Evolutionary conservation across 257 asterid species (phyloP), one percentile per base, ranked within the genome.

Genomic region (Petunia secreta): DNA sequence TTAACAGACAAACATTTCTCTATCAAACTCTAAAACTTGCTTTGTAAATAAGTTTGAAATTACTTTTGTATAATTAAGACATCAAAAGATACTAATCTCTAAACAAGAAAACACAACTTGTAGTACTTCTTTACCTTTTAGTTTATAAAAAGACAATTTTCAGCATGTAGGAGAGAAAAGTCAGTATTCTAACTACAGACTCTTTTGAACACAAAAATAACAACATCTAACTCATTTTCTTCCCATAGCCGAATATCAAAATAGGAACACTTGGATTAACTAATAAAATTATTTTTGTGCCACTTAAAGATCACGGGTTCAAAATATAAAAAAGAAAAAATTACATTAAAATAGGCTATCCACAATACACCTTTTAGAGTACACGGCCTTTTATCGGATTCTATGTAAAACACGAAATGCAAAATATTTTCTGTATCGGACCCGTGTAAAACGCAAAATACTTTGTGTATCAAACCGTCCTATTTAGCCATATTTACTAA

Each of bases 161-260:
- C 8, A 62, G 78, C 78, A 73, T 11, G 4, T 34, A 10, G 0
- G 0, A 69, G 16, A 36, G 62, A 73, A 50, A 34, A 73, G 77
- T 71, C 62, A 50, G 48, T 50, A 25, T 73, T 34, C 59, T 52
- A 4, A 79, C 60, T 69, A 79, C 67, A 39, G 79, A 41, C 81
- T 64, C 81, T 75, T 14, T 79, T 78, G 87, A 83, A 83, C 69
- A 62, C 25, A 66, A 53, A 65, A n/a, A 44, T 37, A 15, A 54
- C 44, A 15, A 54, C 44, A 10, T 37, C 16, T 39, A 25, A 73
- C 67, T 16, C 68, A 50, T 73, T 55, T 38, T 73, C 55, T 41
- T 9, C 0, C 40, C 25, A 25, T 25, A 25, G 25, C 25, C 25
- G 25, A 25, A 25, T 25, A 25, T 25, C 25, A 25, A 25, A 25